A percentile compares a stretch with the other conserved stretches of the same genome.
Conservation (phyloP, 2,329 filamentous ascomycete species). For the Pseudocercospora crystallina region DNA sequence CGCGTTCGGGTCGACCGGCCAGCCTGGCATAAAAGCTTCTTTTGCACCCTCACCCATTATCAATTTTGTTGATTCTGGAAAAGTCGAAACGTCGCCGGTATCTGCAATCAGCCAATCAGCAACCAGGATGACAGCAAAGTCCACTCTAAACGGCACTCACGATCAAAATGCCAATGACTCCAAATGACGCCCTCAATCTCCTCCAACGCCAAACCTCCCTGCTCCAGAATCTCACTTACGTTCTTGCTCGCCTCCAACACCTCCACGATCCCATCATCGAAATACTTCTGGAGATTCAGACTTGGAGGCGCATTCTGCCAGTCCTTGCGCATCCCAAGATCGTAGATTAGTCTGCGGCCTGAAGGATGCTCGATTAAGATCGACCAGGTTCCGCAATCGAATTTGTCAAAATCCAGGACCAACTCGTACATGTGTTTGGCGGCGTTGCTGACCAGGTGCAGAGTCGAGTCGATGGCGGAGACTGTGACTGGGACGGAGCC, state of each 20-base stretch:
- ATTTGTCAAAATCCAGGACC: conserved; percentile 16
- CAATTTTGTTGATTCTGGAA: conserved; percentile 39
- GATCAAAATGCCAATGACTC: conserved; percentile 36
- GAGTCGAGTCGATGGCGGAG: conserved; percentile 28
- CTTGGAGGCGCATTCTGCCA: conserved; percentile 32
- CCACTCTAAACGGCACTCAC: too few relatives aligned
- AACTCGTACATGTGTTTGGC: conserved; percentile 11
- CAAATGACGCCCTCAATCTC: conserved; percentile 35
- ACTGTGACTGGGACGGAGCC: conserved; percentile 23
- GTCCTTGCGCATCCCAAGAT: conserved; percentile 45
- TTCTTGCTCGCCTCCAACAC: conserved; percentile 40
- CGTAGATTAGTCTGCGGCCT: conserved; percentile 39
- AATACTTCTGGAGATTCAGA: conserved; percentile 22
- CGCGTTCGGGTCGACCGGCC: conserved; percentile 38
- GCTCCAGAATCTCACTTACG: conserved; percentile 39
- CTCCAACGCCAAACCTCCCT: conserved; percentile 29
- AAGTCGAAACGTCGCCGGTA: conserved; percentile 42
- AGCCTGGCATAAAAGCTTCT: conserved; percentile 41
- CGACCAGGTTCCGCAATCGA: conserved; percentile 22
- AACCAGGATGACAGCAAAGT: too few relatives aligned
- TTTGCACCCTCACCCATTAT: conserved; percentile 47
- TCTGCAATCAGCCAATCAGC: conserved; percentile 16
- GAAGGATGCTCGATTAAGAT: conserved; percentile 46
- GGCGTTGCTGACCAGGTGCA: conserved; percentile 5
- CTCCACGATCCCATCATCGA: conserved; percentile 27